Percentiles rank a stretch among this genome's conserved stretches.
Conservation (phyloP, 108 stramenopile genomes). For the Nitzschia inconspicua region DNA sequence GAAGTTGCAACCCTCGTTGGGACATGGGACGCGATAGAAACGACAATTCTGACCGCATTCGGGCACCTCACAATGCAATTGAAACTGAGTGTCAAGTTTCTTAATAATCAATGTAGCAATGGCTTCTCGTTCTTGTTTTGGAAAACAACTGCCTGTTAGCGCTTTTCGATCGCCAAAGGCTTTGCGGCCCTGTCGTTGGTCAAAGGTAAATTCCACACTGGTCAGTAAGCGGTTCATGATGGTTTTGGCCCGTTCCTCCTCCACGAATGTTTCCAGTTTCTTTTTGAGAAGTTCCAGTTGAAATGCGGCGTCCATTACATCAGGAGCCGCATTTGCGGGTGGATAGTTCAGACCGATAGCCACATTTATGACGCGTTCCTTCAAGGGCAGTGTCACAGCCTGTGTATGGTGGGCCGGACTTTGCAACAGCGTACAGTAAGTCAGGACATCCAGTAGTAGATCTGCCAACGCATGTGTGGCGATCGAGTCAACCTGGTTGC, state of each 20-base stretch:
- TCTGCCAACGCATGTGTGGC: slow-evolving; percentile 33
- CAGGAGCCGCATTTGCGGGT: neutral
- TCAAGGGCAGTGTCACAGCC: slow-evolving; percentile 39
- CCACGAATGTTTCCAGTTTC: slow-evolving; percentile 23
- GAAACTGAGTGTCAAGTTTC: slow-evolving; percentile 42
- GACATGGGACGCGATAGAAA: slow-evolving; percentile 39
- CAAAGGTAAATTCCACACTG: slow-evolving; percentile 21
- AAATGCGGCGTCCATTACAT: neutral
- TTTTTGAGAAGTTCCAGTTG: slow-evolving; percentile 21
- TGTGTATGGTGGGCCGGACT: slow-evolving; percentile 22
- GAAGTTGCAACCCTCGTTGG: slow-evolving; percentile 41
- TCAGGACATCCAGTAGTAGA: slow-evolving; percentile 27
- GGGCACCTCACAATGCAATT: slow-evolving; percentile 45
- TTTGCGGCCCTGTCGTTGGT: slow-evolving; percentile 1
- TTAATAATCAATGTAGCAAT: slow-evolving; percentile 41
- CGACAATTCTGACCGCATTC: slow-evolving; percentile 38
- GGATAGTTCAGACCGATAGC: slow-evolving; percentile 2
- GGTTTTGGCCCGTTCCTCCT: slow-evolving; percentile 12
- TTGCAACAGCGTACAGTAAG: slow-evolving; percentile 27
- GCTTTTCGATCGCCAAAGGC: slow-evolving; percentile 11
- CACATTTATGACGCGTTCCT: slow-evolving; percentile 34
- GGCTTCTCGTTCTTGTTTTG: slow-evolving; percentile 36
- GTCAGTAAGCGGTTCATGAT: slow-evolving; percentile 12
- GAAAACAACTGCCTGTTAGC: slow-evolving; percentile 16
- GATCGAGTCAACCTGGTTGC: slow-evolving; percentile 62